Evolutionary conservation across 2,329 filamentous ascomycete genomes (phyloP), one percentile per base, ranked within the genome.

Genomic region (Penicillium sp.): DNA sequence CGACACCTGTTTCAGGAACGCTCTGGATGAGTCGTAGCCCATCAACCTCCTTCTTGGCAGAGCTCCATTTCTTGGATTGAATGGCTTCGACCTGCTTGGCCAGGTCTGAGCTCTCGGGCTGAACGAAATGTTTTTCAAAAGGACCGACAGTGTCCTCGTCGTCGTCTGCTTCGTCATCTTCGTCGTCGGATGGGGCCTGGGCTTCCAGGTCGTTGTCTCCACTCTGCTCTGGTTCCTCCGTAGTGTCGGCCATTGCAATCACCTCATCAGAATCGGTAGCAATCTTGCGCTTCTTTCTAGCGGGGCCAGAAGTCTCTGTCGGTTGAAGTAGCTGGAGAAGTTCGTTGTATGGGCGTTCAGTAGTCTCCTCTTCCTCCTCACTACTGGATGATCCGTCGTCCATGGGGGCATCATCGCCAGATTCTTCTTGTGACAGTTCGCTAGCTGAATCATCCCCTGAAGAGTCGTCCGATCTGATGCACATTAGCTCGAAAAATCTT

Each of bases 61-160:
- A 71, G 6, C 68, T 67, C 83, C 81, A 85, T 56, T 79, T 73
- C 42, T 78, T 79, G 10, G 74, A 67, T 6, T 74, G 67, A 29
- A 79, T 74, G 18, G 76, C 72, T 54, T 80, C 73, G 34, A 83
- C 66, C 34, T 74, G 82, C 61, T 76, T 74, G 1, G 80, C 75
- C 7, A 91, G 74, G 40, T 81, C 73, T 5, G 81, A 78, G 45
- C 88, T 83, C 43, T 92, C 82, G 0, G 86, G 84, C 40, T 80
- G 80, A 32, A 85, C 83, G 69, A 95, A 96, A 73, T 97, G 93
- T 7, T 78, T 75, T 59, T 94, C 88, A 66, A 95, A 97, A 0
- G 90, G 88, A 70, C 96, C 89, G 5, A 74, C 75, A 27, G 76
- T 67, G 41, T 77, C 72, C 24, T 76, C 71, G n/a, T 72, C 69